Evolutionary conservation across 73 alveolate species (phyloP).

Genomic region (Effrenium voratum): DNA sequence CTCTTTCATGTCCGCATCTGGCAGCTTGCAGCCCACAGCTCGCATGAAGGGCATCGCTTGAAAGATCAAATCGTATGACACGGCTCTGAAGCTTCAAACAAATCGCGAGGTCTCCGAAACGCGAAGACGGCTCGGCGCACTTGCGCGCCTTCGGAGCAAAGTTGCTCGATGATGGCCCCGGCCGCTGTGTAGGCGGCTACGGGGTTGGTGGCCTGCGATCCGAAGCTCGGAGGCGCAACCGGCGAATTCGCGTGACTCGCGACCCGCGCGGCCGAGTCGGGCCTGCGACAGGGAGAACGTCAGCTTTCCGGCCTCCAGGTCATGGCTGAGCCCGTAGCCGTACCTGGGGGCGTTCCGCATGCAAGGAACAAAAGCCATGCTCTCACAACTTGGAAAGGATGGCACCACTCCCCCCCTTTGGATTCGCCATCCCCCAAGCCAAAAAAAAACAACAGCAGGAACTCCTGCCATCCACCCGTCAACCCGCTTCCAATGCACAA

Average conservation of each 20-base stretch:
- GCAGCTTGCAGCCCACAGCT: no score
- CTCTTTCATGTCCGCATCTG: conserved; percentile 32
- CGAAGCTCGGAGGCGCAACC: neutral
- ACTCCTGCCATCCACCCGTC: no score
- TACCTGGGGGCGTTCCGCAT: conserved; percentile 1
- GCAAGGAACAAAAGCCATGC: no score
- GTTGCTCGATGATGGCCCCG: conserved; percentile 57
- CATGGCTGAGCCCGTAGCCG: conserved; percentile 84
- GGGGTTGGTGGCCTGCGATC: conserved; percentile 70
- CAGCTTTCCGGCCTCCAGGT: conserved; percentile 81
- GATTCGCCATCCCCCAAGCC: no score
- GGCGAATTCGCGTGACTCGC: no score
- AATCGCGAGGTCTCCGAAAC: neutral
- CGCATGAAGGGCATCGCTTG: neutral
- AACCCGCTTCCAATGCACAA: no score
- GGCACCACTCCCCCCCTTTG: no score
- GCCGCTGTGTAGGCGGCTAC: conserved; percentile 86
- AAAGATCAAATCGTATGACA: neutral
- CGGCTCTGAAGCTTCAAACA: neutral
- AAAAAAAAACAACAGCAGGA: no score
- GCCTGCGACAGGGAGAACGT: conserved; percentile 71
- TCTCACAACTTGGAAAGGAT: no score
- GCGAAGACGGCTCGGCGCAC: neutral
- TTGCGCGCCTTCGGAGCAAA: conserved; percentile 71
- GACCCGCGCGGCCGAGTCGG: no score